phyloP scores from a whole-genome alignment of 1,284 basidiomycete species.

The Sporisorium reilianum region DNA sequence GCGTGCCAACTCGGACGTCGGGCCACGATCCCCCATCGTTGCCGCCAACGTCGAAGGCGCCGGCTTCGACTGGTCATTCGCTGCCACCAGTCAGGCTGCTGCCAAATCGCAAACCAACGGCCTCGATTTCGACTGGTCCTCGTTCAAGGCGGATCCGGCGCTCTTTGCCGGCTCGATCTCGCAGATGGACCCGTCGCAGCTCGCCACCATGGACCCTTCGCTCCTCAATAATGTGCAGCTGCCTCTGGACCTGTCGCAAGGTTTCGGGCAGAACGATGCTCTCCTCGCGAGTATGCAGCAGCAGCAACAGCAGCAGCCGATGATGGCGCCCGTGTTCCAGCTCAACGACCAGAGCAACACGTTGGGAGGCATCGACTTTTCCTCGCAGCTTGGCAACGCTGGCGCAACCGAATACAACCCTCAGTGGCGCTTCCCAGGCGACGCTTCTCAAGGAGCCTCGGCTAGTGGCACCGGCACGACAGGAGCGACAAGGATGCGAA shows the following conservation, averaged over 20 bases:
- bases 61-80: conserved; percentile 40
- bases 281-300: conserved; percentile 27
- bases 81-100: conserved; percentile 17
- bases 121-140: conserved; percentile 29
- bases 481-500: conserved; percentile 21
- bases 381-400: conserved; percentile 18
- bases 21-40: conserved; percentile 46
- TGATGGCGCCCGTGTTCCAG: conserved; percentile 36
- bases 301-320: conserved; percentile 26
- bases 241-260: conserved; percentile 16
- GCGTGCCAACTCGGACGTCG: conserved; percentile 55
- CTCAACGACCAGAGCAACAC: conserved; percentile 38
- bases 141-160: conserved; percentile 20
- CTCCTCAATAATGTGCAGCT: conserved; percentile 23
- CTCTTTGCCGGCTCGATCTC: conserved; percentile 2
- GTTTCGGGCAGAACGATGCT: conserved; percentile 7
- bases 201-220: conserved; percentile 47
- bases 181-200: conserved; percentile 25
- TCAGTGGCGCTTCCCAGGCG: conserved; percentile 43
- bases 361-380: conserved; percentile 18
- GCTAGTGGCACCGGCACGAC: neutral
- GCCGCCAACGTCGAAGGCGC: conserved; percentile 22
- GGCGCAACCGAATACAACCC: conserved; percentile 37
- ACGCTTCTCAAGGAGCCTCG: conserved; percentile 8
- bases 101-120: conserved; percentile 14